Conservation (phyloP, 805 yeast species). For the Saccharomycopsis babjevae region DNA sequence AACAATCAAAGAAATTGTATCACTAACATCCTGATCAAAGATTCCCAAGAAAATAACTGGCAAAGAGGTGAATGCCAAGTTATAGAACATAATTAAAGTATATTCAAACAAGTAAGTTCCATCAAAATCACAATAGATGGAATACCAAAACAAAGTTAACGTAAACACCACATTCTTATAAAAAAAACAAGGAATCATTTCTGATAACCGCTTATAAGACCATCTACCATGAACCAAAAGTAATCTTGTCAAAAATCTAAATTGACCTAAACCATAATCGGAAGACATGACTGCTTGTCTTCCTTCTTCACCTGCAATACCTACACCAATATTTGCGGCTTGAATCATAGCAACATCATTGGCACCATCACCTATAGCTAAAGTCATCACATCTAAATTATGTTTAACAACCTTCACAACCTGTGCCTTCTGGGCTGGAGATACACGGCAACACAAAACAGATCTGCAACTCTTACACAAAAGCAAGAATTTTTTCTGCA, state of each 20-base stretch:
- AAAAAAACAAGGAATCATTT: slow-evolving; percentile 71
- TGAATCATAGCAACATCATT: slow-evolving; percentile 86
- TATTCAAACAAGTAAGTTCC: slow-evolving; percentile 70
- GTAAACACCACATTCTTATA: slow-evolving; percentile 71
- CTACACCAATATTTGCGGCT: slow-evolving; percentile 77
- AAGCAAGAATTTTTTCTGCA: slow-evolving; percentile 48
- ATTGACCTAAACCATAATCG: slow-evolving; percentile 76
- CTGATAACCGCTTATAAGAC: slow-evolving; percentile 66
- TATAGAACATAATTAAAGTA: slow-evolving; percentile 69
- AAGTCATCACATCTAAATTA: slow-evolving; percentile 59
- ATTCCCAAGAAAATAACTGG: slow-evolving; percentile 68
- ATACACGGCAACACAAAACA: slow-evolving; percentile 76
- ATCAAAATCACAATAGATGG: slow-evolving; percentile 57
- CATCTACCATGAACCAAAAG: slow-evolving; percentile 76
- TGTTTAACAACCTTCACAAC: slow-evolving; percentile 60
- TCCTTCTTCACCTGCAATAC: slow-evolving; percentile 84
- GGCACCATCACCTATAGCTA: slow-evolving; percentile 81
- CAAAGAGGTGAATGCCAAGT: slow-evolving; percentile 70
- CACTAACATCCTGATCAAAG: slow-evolving; percentile 68
- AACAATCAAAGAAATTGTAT: slow-evolving; percentile 49
- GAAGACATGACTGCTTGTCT: slow-evolving; percentile 82
- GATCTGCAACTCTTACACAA: slow-evolving; percentile 68
- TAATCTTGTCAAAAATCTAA: slow-evolving; percentile 53
- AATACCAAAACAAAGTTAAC: slow-evolving; percentile 68
- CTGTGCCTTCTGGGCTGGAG: slow-evolving; percentile 75